A percentile compares a stretch with the other conserved stretches of the same genome.
Conservation (phyloP, 768 basidiomycete genomes). For the Collybia mongolica region DNA sequence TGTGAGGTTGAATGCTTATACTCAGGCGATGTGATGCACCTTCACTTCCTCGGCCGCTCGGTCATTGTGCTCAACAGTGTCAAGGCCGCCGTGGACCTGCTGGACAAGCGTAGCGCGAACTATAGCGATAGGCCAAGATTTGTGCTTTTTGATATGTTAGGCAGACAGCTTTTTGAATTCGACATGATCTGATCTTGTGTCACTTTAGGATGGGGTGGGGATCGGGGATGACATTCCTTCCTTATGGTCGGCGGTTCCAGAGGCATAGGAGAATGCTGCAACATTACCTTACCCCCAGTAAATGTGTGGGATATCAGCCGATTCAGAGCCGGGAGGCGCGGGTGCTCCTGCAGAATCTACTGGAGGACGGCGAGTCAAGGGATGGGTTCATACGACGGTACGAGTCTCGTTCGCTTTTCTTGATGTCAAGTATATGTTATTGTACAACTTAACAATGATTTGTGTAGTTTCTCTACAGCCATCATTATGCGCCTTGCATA, state of each 20-base stretch:
- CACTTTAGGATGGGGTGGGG: constrained; percentile 14
- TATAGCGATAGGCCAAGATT: constrained; percentile 15
- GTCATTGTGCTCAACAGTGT: constrained; percentile 12
- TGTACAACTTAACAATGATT: background rate
- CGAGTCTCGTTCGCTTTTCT: constrained; percentile 2
- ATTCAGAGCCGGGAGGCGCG: constrained; percentile 14
- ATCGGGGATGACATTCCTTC: constrained; percentile 12
- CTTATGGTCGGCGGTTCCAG: constrained; percentile 14
- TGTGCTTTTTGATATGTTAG: constrained; percentile 13
- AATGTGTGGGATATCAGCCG: constrained; percentile 5
- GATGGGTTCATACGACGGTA: too few relatives aligned
- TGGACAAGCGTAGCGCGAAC: constrained; percentile 16
- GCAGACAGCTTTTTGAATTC: too few relatives aligned
- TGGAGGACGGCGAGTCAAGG: constrained; percentile 9
- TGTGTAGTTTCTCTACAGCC: constrained; percentile 11
- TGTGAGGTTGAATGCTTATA: too few relatives aligned
- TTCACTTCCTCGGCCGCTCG: background rate
- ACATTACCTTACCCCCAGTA: constrained; percentile 11
- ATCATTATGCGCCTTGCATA: constrained; percentile 18
- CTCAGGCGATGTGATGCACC: background rate
- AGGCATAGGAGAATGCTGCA: constrained; percentile 15
- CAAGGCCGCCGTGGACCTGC: constrained; percentile 13
- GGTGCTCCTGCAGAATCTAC: constrained; percentile 8
- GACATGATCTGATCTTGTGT: too few relatives aligned
- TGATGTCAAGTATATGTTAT: constrained; percentile 5